Evolutionary conservation across 805 yeast genomes (phyloP), one percentile per base, ranked within the genome.

Genomic region (Maudiozyma serrabonitensis): DNA sequence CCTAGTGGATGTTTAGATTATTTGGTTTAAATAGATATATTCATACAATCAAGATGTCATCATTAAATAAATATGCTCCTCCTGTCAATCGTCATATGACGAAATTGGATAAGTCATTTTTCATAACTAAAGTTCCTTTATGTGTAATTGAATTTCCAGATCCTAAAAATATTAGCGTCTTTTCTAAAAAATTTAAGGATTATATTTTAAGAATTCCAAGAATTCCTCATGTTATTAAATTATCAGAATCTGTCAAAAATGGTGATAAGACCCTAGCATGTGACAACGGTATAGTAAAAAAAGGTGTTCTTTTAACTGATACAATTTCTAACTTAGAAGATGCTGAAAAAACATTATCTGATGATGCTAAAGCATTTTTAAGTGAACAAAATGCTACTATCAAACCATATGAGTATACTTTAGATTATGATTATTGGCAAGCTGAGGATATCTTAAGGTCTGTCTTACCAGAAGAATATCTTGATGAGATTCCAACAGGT

Each of bases 381-480:
- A 57, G 70, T 13, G 75, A 76, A 31, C 70, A 73, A 42, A 68
- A 73, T 0, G 76, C 80, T 1, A 61, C 63, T 5, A 62, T 84
- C 12, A 64, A 66, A 38, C 79, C 82, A 1, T 81, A 84, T 59
- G 71, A 67, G 3, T 70, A 87, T 50, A 62, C 59, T 0, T 66
- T 93, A 46, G 83, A 74, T 53, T 93, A 93, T 63, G 75, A 79
- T 46, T 87, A 79, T 65, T 93, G 98, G 98, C 81, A 80, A 56
- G 75, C 90, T 0, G 99, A 95, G 49, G 96, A 93, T 56, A 84
- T 93, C 15, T 70, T 93, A 38, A 71, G 74, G 43, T 78, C 95
- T 0, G 77, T 89, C 3, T 66, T 93, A 43, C 99, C 99, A 0
- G 83, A 78, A 43, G 73, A 80, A 18, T 54, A 52, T 19, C 67